Evolutionary conservation across 108 stramenopile species (phyloP).

Genomic region (Seminavis robusta): DNA sequence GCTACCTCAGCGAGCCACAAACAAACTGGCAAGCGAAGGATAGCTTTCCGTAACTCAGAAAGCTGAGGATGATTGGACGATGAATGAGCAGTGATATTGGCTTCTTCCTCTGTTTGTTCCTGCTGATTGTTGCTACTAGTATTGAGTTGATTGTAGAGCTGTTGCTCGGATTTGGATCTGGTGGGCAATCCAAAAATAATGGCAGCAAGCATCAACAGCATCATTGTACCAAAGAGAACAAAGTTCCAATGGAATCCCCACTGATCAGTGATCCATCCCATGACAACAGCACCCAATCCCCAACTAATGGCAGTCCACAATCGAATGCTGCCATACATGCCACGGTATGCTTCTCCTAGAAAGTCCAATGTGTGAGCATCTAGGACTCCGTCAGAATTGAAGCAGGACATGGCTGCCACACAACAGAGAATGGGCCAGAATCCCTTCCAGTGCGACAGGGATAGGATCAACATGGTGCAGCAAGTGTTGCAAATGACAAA

Average conservation of each 20-base stretch:
- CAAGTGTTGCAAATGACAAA: no score
- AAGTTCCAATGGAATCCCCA: constrained; percentile 50
- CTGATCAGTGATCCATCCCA: constrained; percentile 47
- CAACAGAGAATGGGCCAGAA: not conserved
- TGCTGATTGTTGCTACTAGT: not conserved
- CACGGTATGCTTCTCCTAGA: constrained; percentile 34
- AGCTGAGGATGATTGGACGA: no score
- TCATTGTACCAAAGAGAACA: constrained; percentile 33
- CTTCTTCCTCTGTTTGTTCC: not conserved
- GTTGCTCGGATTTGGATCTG: not conserved
- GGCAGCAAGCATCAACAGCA: constrained; percentile 19
- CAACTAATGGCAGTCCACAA: constrained; percentile 38
- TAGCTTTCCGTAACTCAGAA: no score
- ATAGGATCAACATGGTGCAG: no score
- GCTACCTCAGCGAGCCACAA: constrained; percentile 31
- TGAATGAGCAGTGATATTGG: no score
- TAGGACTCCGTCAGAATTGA: constrained; percentile 34
- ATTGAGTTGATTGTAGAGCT: not conserved
- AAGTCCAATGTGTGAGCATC: constrained; percentile 44
- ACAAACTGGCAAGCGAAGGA: constrained; percentile 18
- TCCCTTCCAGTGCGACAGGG: no score
- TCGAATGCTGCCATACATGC: constrained; percentile 40
- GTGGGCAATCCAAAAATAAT: not conserved
- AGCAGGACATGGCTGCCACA: constrained; percentile 2
- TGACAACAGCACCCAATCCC: constrained; percentile 42